Conservation (phyloP, 768 basidiomycete species). For the Hemileccinum impolitum region DNA sequence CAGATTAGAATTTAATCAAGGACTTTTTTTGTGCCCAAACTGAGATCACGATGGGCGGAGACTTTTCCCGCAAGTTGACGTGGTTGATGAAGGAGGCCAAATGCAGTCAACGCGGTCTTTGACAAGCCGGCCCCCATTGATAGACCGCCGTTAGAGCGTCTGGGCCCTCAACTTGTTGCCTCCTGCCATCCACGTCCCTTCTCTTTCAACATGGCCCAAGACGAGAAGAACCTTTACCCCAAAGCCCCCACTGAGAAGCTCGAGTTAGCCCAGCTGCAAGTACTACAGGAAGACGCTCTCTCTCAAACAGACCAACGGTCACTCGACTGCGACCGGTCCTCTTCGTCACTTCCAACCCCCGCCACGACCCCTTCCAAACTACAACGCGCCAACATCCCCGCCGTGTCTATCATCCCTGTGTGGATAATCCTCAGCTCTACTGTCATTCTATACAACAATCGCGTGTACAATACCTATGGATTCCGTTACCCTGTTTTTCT, state of each 20-base stretch:
- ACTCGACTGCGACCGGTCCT: slow-evolving; percentile 5
- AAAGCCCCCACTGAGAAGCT: slow-evolving; percentile 16
- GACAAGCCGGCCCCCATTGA: background rate
- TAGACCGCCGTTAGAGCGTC: background rate
- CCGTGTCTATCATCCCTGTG: slow-evolving; percentile 76
- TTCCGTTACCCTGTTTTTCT: slow-evolving; percentile 93
- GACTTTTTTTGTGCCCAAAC: no score
- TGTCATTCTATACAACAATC: slow-evolving; percentile 97
- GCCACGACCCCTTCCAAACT: slow-evolving; percentile 42
- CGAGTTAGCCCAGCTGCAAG: slow-evolving; percentile 18
- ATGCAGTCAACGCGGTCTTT: background rate
- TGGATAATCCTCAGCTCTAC: slow-evolving; percentile 89
- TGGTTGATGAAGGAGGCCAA: no score
- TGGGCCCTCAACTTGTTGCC: background rate
- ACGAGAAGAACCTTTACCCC: slow-evolving; percentile 20
- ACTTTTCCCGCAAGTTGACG: no score
- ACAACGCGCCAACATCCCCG: slow-evolving; percentile 54
- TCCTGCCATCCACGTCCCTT: background rate
- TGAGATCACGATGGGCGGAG: no score
- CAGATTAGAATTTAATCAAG: no score
- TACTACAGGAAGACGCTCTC: slow-evolving; percentile 15
- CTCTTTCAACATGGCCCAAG: slow-evolving; percentile 17
- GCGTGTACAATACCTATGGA: slow-evolving; percentile 74
- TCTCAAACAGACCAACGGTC: background rate
- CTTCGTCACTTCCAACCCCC: slow-evolving; percentile 52